These are phyloP conservation scores for Cladosporium sp. DNA, from an alignment of 2,329 filamentous ascomycete genomes.

Conservation along the genomic window DNA sequence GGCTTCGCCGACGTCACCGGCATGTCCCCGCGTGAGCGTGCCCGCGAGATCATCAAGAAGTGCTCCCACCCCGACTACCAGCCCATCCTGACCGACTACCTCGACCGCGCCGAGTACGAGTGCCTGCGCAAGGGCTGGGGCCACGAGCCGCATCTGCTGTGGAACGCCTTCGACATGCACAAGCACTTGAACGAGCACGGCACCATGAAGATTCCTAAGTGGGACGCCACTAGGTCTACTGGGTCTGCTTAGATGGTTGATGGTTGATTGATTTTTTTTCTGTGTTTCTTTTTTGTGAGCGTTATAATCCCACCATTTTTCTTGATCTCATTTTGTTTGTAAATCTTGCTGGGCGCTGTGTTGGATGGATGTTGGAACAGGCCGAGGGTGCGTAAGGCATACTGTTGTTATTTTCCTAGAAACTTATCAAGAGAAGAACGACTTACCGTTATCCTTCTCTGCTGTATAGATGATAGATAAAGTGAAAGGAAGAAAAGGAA, in stretches of 20 bases:
- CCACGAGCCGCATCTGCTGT: conserved; percentile 83
- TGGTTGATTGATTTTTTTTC: no score
- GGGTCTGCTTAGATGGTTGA: neutral
- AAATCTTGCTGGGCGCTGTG: no score
- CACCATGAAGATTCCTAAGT: conserved; percentile 78
- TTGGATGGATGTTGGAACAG: no score
- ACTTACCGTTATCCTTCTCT: no score
- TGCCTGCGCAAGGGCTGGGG: conserved; percentile 83
- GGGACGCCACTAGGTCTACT: conserved; percentile 34
- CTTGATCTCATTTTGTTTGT: no score
- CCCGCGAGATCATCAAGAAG: conserved; percentile 79
- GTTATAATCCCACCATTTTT: no score
- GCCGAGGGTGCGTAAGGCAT: no score
- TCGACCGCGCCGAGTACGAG: conserved; percentile 80
- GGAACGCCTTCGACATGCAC: conserved; percentile 86
- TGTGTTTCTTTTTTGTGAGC: no score
- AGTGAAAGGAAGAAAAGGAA: no score
- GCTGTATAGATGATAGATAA: no score
- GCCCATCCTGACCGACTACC: conserved; percentile 76
- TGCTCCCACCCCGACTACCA: conserved; percentile 81
- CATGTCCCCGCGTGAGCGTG: conserved; percentile 71
- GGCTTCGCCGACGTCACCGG: conserved; percentile 83
- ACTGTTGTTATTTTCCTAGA: no score
- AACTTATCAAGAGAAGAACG: no score
- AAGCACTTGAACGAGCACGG: conserved; percentile 75